Conservation (phyloP, 2,329 filamentous ascomycete genomes). For the Dactylellina sp. region DNA sequence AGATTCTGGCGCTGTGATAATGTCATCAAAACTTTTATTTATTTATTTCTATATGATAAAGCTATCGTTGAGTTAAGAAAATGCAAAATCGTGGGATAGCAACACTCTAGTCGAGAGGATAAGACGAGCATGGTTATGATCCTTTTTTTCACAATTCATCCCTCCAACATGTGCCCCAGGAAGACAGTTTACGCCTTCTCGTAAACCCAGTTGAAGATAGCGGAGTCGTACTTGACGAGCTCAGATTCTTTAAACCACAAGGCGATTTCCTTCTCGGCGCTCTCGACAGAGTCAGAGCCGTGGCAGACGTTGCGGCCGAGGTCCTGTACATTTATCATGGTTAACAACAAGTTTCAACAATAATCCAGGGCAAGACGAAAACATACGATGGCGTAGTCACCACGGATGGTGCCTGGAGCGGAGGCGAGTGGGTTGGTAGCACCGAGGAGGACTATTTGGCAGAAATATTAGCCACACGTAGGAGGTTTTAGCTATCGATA, state of each 20-base stretch:
- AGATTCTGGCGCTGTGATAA: too few relatives aligned
- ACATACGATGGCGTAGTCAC: slow-evolving; percentile 81
- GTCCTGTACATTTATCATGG: slow-evolving; percentile 65
- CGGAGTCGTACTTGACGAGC: slow-evolving; percentile 83
- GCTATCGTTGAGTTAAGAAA: background rate
- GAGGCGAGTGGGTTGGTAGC: slow-evolving; percentile 98
- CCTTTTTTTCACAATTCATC: slow-evolving; percentile 60
- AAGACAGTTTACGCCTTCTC: slow-evolving; percentile 73
- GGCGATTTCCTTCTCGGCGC: slow-evolving; percentile 98
- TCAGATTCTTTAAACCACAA: slow-evolving; percentile 93
- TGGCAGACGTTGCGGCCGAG: slow-evolving; percentile 99
- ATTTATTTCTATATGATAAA: background rate
- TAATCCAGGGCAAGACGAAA: background rate
- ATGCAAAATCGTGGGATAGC: background rate
- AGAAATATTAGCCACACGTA: slow-evolving; percentile 5
- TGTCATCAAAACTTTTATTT: slow-evolving; percentile 4
- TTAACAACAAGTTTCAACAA: background rate
- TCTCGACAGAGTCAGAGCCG: slow-evolving; percentile 98
- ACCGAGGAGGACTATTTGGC: slow-evolving; percentile 80
- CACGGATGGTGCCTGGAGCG: slow-evolving; percentile 96
- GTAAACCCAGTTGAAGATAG: slow-evolving; percentile 94
- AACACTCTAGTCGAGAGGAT: background rate
- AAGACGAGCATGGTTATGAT: background rate
- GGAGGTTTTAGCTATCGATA: background rate
- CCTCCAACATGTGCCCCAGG: slow-evolving; percentile 22